A percentile compares a stretch with the other conserved stretches of the same genome.
These are phyloP conservation scores for Petunia axillaris DNA, from an alignment of 257 asterid species.

Conservation along the genomic window DNA sequence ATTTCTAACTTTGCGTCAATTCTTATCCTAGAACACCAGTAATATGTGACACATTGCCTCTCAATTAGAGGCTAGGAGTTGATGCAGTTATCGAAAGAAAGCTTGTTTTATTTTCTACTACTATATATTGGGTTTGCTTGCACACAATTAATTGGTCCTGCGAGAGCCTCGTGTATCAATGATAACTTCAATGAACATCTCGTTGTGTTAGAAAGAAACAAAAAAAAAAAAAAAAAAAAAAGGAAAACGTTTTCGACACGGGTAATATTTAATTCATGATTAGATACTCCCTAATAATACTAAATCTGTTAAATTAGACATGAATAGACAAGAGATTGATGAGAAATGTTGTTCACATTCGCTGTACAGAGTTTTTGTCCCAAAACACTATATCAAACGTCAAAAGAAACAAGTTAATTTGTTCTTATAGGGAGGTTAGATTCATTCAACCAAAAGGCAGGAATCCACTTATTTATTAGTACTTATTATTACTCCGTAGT, in stretches of 20 bases:
- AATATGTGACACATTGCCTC: too few species aligned
- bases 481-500: neutral
- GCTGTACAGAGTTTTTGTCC: conserved; percentile 15
- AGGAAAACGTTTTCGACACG: neutral
- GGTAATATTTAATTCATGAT: neutral
- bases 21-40: too few species aligned
- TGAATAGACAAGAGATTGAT: neutral
- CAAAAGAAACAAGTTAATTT: neutral
- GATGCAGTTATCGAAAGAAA: too few species aligned
- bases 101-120: too few species aligned
- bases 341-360: conserved; percentile 16
- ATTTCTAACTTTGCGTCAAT: too few species aligned
- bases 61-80: too few species aligned
- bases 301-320: neutral
- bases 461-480: neutral
- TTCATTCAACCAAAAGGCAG: conserved; percentile 20
- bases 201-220: neutral
- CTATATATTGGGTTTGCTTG: too few species aligned
- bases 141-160: too few species aligned
- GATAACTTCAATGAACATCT: neutral
- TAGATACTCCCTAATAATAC: neutral
- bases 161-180: too few species aligned
- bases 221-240: neutral
- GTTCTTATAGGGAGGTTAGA: conserved; percentile 19
- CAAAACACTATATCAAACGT: neutral